Base-by-base conservation (phyloP, 768 basidiomycete genomes). In the Podaxis pistillaris region DNA sequence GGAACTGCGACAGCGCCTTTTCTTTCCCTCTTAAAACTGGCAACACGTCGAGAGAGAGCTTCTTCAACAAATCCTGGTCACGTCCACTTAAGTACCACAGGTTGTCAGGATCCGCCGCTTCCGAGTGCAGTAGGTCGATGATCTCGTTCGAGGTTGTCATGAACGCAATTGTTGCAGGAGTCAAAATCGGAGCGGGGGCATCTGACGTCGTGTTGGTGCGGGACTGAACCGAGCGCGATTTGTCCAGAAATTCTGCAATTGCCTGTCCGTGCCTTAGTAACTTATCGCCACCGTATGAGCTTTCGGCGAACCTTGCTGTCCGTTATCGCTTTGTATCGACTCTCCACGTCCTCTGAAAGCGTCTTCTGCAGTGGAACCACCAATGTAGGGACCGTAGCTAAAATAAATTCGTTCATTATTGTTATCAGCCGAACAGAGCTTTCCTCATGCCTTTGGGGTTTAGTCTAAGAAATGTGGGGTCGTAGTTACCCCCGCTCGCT, bases 321-420 rank as follows among this genome's bases (percentile, higher is more conserved):
- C 24, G 86, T 83, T 60, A 96, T 75, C 2, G 91, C 87, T 68
- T 91, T 89, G 79, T 91, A 96, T 47, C 90, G 84, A 67, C 86
- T 90, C 68, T 92, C 90, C 26, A 86, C 81, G 17, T 88, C 91
- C 2, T 82, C 77, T 0, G 81, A 74, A 8, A 94, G 80, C 3
- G 91, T 90, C 65, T 90, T 87, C 65, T 86, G 76, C 11, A 93
- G 78, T 0, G 94, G 94, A n/a, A 94, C 94, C 28, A 94, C 86
- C 56, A 95, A 76, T 2, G 90, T 90, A 11, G 94, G 94, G 3
- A 94, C 83, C 24, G 88, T 91, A 6, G 86, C 91, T 93, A 66
- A 58, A 22, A 47, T 28, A 51, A 61, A 50, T 15, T 11, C 0
- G 33, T 58, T 17, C 22, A 47, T 38, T 22, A 50, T 37, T 17